These are phyloP conservation scores for Prunus padus DNA, from an alignment of 306 rosid species.

Conservation along the genomic window DNA sequence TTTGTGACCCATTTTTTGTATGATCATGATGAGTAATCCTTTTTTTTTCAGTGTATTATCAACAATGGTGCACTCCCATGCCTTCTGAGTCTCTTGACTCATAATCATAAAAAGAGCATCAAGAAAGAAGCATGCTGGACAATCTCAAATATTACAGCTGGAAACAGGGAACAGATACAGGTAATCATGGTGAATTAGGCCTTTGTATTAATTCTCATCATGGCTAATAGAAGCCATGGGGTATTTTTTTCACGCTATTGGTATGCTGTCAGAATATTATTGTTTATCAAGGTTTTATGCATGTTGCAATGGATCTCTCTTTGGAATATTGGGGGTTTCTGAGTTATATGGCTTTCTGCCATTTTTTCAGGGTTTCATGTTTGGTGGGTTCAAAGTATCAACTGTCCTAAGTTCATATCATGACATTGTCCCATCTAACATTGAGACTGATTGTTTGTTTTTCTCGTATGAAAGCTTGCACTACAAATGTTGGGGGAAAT, in stretches of 20 bases:
- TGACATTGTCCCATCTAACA: not conserved
- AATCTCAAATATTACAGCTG: slow-evolving; percentile 90
- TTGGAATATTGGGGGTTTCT: not conserved
- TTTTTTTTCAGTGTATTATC: slow-evolving; percentile 58
- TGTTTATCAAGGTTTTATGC: not conserved
- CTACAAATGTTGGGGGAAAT: not conserved
- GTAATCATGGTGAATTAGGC: slow-evolving; percentile 26
- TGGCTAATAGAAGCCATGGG: not conserved
- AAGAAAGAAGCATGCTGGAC: slow-evolving; percentile 99
- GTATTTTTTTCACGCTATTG: not conserved
- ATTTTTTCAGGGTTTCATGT: not conserved
- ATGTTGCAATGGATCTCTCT: not conserved
- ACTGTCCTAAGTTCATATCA: no score
- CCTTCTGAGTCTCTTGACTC: slow-evolving; percentile 74
- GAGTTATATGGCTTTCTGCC: not conserved
- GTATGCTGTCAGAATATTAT: not conserved
- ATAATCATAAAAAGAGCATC: slow-evolving; percentile 81
- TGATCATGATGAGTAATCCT: slow-evolving; percentile 19
- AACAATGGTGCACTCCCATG: slow-evolving; percentile 77
- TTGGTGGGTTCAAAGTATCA: not conserved
- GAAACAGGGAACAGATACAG: slow-evolving; percentile 89
- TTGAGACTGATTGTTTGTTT: not conserved
- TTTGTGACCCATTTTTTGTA: not conserved
- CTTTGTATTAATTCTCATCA: not conserved
- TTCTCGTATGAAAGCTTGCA: not conserved